Evolutionary conservation across 1,284 basidiomycete genomes (phyloP).

Genomic region (Boletus subluridellus): DNA sequence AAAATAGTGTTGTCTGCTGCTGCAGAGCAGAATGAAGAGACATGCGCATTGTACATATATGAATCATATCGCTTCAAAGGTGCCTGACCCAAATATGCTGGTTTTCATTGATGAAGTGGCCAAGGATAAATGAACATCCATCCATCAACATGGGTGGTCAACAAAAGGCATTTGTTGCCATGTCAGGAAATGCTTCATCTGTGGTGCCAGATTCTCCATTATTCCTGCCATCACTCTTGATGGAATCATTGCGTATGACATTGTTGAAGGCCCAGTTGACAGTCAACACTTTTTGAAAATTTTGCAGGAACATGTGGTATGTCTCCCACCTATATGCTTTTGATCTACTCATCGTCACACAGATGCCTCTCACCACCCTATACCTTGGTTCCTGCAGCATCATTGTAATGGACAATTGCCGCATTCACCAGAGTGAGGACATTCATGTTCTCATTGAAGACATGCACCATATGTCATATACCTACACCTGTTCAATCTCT

Average conservation of each 20-base stretch:
- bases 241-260: not conserved
- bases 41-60: not conserved
- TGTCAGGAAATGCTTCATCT: not conserved
- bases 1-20: not conserved
- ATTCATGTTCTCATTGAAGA: not conserved
- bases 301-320: not conserved
- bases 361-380: not conserved
- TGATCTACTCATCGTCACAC: not conserved
- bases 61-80: not conserved
- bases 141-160: not conserved
- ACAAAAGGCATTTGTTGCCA: not conserved
- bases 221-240: too few relatives aligned
- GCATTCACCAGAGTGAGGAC: not conserved
- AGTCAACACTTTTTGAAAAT: not conserved
- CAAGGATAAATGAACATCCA: not conserved
- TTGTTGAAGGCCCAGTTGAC: not conserved
- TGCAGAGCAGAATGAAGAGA: not conserved
- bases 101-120: not conserved
- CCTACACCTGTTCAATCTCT: too few relatives aligned
- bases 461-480: not conserved
- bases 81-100: not conserved
- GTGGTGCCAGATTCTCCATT: not conserved
- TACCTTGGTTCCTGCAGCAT: not conserved
- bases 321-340: too few relatives aligned
- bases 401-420: not conserved